Percentiles rank a stretch among this genome's conserved stretches.
Evolutionary conservation across 179 eudicot genomes (phyloP).

Genomic region (Silene vulgaris): DNA sequence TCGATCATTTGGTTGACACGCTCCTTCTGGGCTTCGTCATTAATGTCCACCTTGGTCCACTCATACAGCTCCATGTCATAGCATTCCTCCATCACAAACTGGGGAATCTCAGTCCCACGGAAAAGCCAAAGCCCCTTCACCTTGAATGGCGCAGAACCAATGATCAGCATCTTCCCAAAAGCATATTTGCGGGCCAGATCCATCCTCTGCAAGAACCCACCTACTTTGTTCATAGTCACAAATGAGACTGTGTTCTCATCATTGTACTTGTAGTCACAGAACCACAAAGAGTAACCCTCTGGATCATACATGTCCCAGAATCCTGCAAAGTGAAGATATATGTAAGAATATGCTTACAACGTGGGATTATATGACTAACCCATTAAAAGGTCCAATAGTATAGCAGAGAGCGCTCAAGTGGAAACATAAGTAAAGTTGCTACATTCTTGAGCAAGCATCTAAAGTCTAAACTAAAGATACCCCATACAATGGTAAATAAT

Average conservation of each 20-base stretch:
- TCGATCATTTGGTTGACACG: slow-evolving; percentile 76
- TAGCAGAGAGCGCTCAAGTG: too few species aligned
- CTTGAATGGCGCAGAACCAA: slow-evolving; percentile 69
- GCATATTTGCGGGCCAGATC: slow-evolving; percentile 88
- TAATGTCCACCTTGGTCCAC: slow-evolving; percentile 78
- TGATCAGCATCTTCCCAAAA: slow-evolving; percentile 76
- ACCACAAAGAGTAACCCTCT: slow-evolving; percentile 90
- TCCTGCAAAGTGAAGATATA: slow-evolving; percentile 35
- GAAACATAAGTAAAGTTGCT: background rate
- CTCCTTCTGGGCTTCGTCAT: slow-evolving; percentile 73
- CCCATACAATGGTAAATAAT: too few species aligned
- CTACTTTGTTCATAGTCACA: slow-evolving; percentile 69
- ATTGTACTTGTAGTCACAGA: slow-evolving; percentile 61
- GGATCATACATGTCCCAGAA: slow-evolving; percentile 96
- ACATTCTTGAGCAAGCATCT: too few species aligned
- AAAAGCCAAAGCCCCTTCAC: slow-evolving; percentile 86
- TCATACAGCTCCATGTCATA: slow-evolving; percentile 89
- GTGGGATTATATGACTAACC: too few species aligned
- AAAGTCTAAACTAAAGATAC: too few species aligned
- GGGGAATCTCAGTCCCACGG: slow-evolving; percentile 73
- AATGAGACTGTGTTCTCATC: slow-evolving; percentile 79
- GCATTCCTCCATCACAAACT: slow-evolving; percentile 71
- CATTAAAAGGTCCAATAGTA: too few species aligned
- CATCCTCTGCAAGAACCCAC: slow-evolving; percentile 80
- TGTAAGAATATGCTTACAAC: background rate